A percentile compares a stretch with the other conserved stretches of the same genome.
These are phyloP conservation scores for Sodiomyces alkalinus DNA, from an alignment of 2,329 filamentous ascomycete genomes.

Conservation along the genomic window DNA sequence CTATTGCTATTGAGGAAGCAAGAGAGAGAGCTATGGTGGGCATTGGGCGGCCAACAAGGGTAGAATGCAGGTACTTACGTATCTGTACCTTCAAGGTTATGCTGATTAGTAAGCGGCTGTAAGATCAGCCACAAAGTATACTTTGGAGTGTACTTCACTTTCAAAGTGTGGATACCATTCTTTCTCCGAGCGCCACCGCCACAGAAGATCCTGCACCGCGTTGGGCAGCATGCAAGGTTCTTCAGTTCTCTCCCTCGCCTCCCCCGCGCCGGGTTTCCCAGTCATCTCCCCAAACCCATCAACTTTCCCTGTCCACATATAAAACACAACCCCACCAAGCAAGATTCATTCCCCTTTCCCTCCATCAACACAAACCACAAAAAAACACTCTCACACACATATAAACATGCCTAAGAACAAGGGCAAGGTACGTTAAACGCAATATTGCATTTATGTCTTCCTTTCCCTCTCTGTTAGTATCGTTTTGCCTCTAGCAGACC, in stretches of 20 bases:
- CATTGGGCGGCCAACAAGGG: too few relatives aligned
- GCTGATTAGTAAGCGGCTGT: too few relatives aligned
- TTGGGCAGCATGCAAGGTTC: not conserved
- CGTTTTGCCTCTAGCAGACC: slow-evolving; percentile 3
- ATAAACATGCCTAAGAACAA: slow-evolving; percentile 93
- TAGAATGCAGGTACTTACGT: too few relatives aligned
- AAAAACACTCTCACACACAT: slow-evolving; percentile 10
- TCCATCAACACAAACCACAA: slow-evolving; percentile 2
- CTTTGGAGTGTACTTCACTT: too few relatives aligned
- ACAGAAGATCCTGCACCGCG: not conserved
- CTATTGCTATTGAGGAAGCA: too few relatives aligned
- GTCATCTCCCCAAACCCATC: not conserved
- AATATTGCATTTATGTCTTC: too few relatives aligned
- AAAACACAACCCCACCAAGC: slow-evolving; percentile 2
- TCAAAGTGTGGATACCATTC: too few relatives aligned
- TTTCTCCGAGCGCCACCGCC: too few relatives aligned
- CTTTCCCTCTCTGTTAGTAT: too few relatives aligned
- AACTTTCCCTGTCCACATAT: slow-evolving; percentile 1
- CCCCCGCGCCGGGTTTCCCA: not conserved
- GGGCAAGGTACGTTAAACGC: slow-evolving; percentile 95
- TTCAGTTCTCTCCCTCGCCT: not conserved
- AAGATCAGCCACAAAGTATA: too few relatives aligned
- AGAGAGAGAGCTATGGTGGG: too few relatives aligned
- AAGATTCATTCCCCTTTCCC: slow-evolving; percentile 1
- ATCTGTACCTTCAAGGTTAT: too few relatives aligned